A percentile compares a stretch with the other conserved stretches of the same genome.
Evolutionary conservation across 106 monocot species (phyloP).

Genomic region (Dactylorhiza incarnata): DNA sequence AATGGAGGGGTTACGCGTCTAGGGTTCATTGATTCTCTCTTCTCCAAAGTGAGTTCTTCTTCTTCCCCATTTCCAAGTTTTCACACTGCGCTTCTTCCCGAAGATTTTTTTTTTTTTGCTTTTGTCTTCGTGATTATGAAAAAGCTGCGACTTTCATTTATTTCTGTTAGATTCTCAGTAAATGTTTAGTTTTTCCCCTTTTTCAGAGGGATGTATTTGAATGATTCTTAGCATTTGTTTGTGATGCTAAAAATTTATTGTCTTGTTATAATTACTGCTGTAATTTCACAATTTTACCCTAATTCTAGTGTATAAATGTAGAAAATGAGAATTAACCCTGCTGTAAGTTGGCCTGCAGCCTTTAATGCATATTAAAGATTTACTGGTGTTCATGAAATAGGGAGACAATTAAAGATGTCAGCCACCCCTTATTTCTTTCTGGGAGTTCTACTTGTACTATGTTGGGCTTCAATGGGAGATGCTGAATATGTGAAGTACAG

Average conservation of each 20-base stretch:
- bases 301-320: background rate
- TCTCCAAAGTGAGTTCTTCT: background rate
- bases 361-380: background rate
- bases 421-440: background rate
- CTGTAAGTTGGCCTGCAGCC: background rate
- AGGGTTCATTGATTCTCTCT: background rate
- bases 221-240: background rate
- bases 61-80: background rate
- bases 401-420: background rate
- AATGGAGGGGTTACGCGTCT: background rate
- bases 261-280: background rate
- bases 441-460: constrained; percentile 18
- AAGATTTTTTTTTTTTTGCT: background rate
- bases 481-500: constrained; percentile 32
- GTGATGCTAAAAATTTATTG: background rate
- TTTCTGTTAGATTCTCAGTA: background rate
- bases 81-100: background rate
- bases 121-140: background rate
- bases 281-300: background rate
- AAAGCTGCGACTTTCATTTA: background rate
- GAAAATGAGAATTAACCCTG: background rate
- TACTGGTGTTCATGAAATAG: background rate
- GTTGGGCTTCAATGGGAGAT: constrained; percentile 1
- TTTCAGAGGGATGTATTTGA: background rate
- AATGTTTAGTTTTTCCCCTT: background rate